Evolutionary conservation across 2,329 filamentous ascomycete species (phyloP), one percentile per base, ranked within the genome.

Genomic region (Alternaria ventricosa): DNA sequence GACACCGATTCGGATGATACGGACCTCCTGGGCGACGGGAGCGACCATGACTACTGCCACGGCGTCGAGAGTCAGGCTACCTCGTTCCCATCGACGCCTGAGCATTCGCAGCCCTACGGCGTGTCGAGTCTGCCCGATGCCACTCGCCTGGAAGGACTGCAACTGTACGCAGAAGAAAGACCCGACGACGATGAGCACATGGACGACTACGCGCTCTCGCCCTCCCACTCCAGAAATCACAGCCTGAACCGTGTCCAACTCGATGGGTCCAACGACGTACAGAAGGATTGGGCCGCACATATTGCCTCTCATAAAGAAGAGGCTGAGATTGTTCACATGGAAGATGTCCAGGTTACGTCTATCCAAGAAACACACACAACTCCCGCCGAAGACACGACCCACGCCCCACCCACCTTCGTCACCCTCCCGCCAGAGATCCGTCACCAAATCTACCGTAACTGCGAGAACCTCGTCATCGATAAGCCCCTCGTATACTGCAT

Each of bases 401-500:
- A 60, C 44, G 30, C 49, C 2, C 69, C 71, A n/a, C 65, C 63
- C 9, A 79, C 76, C 12, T 70, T 80, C 44, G 73, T 78, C 36
- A 79, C 74, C 7, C 73, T 80, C 2, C 78, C 78, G 1, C 75
- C 77, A 5, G 79, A 81, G 53, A 71, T 80, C 45, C 76, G 79
- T 27, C 72, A 76, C 67, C 71, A 79, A 20, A 79, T 80, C 59
- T 80, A 80, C 70, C 76, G 73, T 61, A 64, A 76, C 55, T 75
- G 79, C 60, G 75, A 75, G 28, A 75, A 78, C 57, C 74, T 80
- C 55, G 72, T 79, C 58, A 69, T 75, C 55, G 70, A 72, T 12
- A 73, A 77, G 27, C 78, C 79, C 12, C 77, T 80, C 46, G 77
- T 79, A 61, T 80, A 80, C 83, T 80, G 79, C 70, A 77, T 80